These are phyloP conservation scores for Amaranthus palmeri DNA, from an alignment of 148 eudicot species.

Conservation along the genomic window DNA sequence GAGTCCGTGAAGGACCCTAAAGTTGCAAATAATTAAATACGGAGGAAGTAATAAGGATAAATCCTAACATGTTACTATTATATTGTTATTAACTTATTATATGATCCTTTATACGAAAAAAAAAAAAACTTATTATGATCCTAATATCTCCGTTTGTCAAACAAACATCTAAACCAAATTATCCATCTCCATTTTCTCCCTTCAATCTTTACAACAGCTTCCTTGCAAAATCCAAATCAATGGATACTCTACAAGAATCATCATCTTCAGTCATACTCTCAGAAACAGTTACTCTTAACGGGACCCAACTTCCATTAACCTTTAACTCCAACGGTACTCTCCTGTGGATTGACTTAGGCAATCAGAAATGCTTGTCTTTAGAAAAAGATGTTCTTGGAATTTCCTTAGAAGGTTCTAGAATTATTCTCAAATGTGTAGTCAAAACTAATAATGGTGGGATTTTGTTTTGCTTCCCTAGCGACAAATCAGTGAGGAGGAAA, in stretches of 20 bases:
- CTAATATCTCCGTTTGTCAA: no score
- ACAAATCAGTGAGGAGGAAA: constrained; percentile 38
- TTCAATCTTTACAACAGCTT: no score
- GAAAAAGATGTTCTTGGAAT: constrained; percentile 72
- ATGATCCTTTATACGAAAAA: no score
- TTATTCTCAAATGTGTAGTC: constrained; percentile 44
- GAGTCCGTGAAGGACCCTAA: no score
- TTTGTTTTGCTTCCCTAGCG: constrained; percentile 28
- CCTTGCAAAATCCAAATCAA: neutral
- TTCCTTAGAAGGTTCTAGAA: constrained; percentile 42
- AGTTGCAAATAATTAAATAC: no score
- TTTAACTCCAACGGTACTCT: constrained; percentile 50
- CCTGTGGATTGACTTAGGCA: constrained; percentile 47
- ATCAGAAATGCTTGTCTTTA: constrained; percentile 30
- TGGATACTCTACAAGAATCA: neutral
- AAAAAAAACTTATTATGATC: no score
- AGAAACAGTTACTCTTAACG: constrained; percentile 43
- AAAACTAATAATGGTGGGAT: constrained; percentile 20
- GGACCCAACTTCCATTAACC: constrained; percentile 28
- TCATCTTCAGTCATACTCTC: constrained; percentile 22
- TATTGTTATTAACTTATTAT: no score
- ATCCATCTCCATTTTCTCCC: no score
- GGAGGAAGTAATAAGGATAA: no score
- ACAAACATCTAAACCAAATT: no score
- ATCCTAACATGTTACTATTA: no score